These are phyloP conservation scores for Lyophyllum semitale DNA, from an alignment of 768 basidiomycete genomes.

Conservation along the genomic window DNA sequence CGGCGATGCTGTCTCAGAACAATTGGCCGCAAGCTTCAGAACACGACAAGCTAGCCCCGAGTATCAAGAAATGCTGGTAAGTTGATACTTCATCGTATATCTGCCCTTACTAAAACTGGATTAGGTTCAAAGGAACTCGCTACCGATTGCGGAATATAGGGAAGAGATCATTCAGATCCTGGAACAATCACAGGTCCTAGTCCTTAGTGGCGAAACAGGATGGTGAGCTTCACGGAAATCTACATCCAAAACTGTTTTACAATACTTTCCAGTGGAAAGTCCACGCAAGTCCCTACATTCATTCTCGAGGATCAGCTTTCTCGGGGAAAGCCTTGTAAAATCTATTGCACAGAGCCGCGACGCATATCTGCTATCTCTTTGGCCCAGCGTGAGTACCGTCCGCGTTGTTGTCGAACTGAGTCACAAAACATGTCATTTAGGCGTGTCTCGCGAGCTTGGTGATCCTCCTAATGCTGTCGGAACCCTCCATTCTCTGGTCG, in stretches of 20 bases:
- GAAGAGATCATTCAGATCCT: constrained; percentile 69
- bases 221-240: constrained; percentile 28
- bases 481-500: constrained; percentile 76
- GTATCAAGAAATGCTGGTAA: constrained; percentile 90
- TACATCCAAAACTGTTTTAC: background rate
- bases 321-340: constrained; percentile 80
- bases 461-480: constrained; percentile 81
- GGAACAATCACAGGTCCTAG: constrained; percentile 78
- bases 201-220: constrained; percentile 63
- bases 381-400: constrained; percentile 63
- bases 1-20: constrained; percentile 39
- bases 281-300: constrained; percentile 93
- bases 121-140: constrained; percentile 69
- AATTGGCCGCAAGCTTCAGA: constrained; percentile 59
- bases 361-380: constrained; percentile 96
- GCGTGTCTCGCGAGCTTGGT: constrained; percentile 88
- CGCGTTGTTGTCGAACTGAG: background rate
- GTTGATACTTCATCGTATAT: constrained; percentile 25
- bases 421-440: constrained; percentile 24
- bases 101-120: background rate
- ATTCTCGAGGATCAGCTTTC: constrained; percentile 89
- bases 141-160: constrained; percentile 89
- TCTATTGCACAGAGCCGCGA: constrained; percentile 94
- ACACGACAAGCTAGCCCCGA: constrained; percentile 59
- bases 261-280: constrained; percentile 76